Evolutionary conservation across 2,329 filamentous ascomycete genomes (phyloP), one percentile per base, ranked within the genome.

Genomic region (Aureobasidium sp.): DNA sequence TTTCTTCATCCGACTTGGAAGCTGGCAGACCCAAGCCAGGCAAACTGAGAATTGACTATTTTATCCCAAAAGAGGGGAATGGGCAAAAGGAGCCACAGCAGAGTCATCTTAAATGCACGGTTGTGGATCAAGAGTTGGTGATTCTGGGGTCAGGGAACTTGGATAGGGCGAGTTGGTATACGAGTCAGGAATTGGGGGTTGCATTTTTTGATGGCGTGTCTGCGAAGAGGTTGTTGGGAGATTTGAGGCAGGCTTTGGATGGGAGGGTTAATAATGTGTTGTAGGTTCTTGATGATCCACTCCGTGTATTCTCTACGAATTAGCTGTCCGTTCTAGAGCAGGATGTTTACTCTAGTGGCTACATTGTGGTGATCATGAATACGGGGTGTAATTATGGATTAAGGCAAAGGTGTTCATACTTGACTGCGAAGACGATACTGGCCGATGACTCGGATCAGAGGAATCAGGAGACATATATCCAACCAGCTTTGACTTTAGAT

Each of bases 111-210:
- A 95, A 95, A 73, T 80, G 91, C 70, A 87, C 84, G 0, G 79
- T 91, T 60, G 82, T 93, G 2, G 90, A 95, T 70, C 78, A 79
- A 1, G 78, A 85, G 64, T 83, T 85, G 22, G 78, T 86, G 1
- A 79, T 94, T 0, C 75, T 94, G 2, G 90, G 90, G 0, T 92
- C 88, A 19, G 90, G 89, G 1, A 95, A 95, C 70, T 84, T 92
- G 80, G 90, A 95, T 74, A 82, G 90, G 1, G 89, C 90, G 8
- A 92, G 88, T 70, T 94, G 89, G 88, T 92, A 84, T 73, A 94
- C 90, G 5, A 92, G 88, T 71, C 90, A 94, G 73, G 90, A 95
- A 74, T 76, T 94, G 24, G 90, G 90, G 1, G 77, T 94, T 33
- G 80, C 79, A 1, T 77, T 85, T 47, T 79, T 81, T 57, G 77